Percentiles rank a stretch among this genome's conserved stretches.
Conservation (phyloP, 768 basidiomycete genomes). For the Phylloporus sp. region DNA sequence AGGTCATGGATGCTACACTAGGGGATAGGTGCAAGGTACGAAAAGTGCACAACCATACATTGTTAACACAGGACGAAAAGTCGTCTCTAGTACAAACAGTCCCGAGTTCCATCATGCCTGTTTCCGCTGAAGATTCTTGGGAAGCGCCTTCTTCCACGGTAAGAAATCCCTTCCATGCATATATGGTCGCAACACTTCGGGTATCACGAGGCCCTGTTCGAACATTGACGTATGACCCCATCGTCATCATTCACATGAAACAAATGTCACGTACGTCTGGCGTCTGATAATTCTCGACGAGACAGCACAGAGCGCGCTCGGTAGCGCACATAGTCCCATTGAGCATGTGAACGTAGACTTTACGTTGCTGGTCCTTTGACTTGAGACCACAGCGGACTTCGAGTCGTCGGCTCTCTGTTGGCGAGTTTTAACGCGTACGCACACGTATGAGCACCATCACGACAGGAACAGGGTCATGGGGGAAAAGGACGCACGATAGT, state of each 20-base stretch:
- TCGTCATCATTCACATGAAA: not conserved
- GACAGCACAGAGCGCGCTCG: conserved; percentile 90
- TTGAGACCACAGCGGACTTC: conserved; percentile 94
- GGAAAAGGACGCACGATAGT: conserved; percentile 74
- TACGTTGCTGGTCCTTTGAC: conserved; percentile 81
- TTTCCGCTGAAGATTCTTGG: conserved; percentile 75
- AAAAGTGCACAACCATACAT: not conserved
- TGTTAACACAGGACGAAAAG: not conserved
- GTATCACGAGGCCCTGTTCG: conserved; percentile 84
- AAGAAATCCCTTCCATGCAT: conserved; percentile 94
- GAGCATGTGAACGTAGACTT: conserved; percentile 97
- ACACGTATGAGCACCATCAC: not conserved
- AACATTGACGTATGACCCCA: no score
- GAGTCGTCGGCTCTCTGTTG: conserved; percentile 80
- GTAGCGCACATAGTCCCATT: conserved; percentile 98
- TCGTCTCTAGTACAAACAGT: not conserved
- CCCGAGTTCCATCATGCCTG: conserved; percentile 33
- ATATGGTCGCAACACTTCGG: conserved; percentile 86
- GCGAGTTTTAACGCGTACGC: not conserved
- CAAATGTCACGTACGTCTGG: conserved; percentile 57
- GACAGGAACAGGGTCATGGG: not conserved
- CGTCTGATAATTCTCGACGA: conserved; percentile 99
- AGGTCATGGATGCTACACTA: not conserved
- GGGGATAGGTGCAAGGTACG: not conserved
- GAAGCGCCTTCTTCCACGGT: conserved; percentile 77